Evolutionary conservation across 441 rosid genomes (phyloP), one percentile per base, ranked within the genome.

Genomic region (Theobroma grandiflorum): DNA sequence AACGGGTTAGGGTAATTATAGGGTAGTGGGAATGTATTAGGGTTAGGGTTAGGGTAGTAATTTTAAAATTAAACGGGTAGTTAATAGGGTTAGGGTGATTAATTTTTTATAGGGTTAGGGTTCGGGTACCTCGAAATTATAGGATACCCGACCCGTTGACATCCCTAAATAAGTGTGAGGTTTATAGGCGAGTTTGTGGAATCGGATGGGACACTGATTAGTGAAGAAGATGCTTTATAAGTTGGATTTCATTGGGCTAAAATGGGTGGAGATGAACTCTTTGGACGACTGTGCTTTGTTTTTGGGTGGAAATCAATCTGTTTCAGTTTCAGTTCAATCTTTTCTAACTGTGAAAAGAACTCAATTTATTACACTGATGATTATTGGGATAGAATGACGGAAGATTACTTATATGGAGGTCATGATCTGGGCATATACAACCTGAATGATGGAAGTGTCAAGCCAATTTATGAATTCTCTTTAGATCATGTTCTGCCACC

Each of bases 341-440:
- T 52, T 35, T 35, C 61, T 0, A 82, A 53, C 53, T 55, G 74
- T 8, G 58, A 75, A 61, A 33, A 2, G 5, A 84, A 81, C 31
- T 83, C 75, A 0, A 82, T 86, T 33, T 88, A 83, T 55, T 88
- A 84, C 50, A 83, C 74, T 0, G 85, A 84, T 37, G 89, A 86
- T 62, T 65, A 76, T 1, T 84, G 86, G 88, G 35, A 22, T 2
- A 71, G 62, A 57, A 82, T 59, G 79, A 38, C 72, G 4, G 81
- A 75, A 5, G 82, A 84, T 45, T 78, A 75, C 43, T 42, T 63
- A 68, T 82, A 83, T 62, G 87, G 85, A 35, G 90, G 90, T 2
- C 89, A 88, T 50, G 85, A 88, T 20, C 71, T 77, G 66, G 90
- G 87, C 2, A 35, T 59, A 15, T 86, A 74, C 38, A 76, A 52